phyloP scores from a whole-genome alignment of 1,139 yeast genomes.

The Geotrichum citri-aurantii region DNA sequence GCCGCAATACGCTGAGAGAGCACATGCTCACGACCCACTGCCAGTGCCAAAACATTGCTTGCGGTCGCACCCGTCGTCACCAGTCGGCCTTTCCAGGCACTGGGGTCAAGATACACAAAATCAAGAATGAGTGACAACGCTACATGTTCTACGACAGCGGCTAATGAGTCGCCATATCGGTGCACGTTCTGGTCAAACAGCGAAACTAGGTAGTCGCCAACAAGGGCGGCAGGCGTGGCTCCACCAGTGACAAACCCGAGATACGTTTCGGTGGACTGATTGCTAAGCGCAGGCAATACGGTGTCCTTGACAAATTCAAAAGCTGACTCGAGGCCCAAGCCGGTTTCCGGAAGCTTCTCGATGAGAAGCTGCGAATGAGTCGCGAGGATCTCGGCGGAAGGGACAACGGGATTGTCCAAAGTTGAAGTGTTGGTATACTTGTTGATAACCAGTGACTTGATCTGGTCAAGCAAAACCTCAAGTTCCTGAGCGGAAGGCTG shows the following conservation, averaged over 20 bases:
- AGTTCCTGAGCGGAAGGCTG: conserved; percentile 5
- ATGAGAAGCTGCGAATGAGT: not conserved
- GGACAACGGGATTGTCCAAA: not conserved
- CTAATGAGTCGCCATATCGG: conserved; percentile 24
- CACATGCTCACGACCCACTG: conserved; percentile 26
- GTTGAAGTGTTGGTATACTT: conserved; percentile 3
- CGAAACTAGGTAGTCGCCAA: conserved; percentile 27
- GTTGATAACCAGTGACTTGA: conserved; percentile 4
- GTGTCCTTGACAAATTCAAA: conserved; percentile 17
- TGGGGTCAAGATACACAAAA: conserved; percentile 22
- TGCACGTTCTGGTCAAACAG: conserved; percentile 26
- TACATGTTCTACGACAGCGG: conserved; percentile 24
- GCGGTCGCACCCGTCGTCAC: conserved; percentile 32
- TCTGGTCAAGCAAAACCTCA: conserved; percentile 2
- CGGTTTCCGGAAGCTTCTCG: conserved; percentile 16
- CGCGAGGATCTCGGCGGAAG: not conserved
- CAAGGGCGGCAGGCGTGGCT: conserved; percentile 29
- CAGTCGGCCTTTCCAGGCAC: conserved; percentile 23
- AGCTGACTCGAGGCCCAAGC: conserved; percentile 22
- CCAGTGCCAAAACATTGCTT: conserved; percentile 27
- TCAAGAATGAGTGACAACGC: conserved; percentile 25
- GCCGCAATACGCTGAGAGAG: conserved; percentile 4
- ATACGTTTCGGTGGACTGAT: conserved; percentile 24
- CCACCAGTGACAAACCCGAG: conserved; percentile 32
- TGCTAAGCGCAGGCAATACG: conserved; percentile 25